A percentile compares a stretch with the other conserved stretches of the same genome.
These are phyloP conservation scores for Pyrus betulifolia DNA, from an alignment of 306 rosid species.

Conservation along the genomic window DNA sequence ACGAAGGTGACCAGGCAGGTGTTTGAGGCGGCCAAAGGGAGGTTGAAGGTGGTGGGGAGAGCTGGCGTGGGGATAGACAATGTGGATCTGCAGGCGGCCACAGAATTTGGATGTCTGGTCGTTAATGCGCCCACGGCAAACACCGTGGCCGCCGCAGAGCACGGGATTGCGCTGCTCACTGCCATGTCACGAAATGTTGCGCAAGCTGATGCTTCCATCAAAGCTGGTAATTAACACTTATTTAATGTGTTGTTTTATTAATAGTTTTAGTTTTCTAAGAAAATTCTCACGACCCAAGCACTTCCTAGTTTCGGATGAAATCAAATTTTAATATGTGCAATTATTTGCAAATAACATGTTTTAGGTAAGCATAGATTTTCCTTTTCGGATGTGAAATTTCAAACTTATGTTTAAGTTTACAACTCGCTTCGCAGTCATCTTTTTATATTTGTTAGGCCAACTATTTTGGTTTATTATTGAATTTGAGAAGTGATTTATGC, in stretches of 20 bases:
- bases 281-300: background rate
- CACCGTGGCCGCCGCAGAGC: constrained; percentile 86
- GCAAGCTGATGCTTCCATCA: constrained; percentile 79
- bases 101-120: constrained; percentile 78
- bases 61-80: constrained; percentile 96
- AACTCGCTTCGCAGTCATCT: background rate
- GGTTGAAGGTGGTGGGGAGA: constrained; percentile 82
- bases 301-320: background rate
- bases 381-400: background rate
- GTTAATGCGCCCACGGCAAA: constrained; percentile 90
- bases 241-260: background rate
- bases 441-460: background rate
- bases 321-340: too few relatives aligned
- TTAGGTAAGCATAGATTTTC: too few relatives aligned
- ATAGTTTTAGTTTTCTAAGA: background rate
- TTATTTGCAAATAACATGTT: too few relatives aligned
- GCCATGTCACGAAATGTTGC: constrained; percentile 86
- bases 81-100: constrained; percentile 90
- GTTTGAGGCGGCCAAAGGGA: constrained; percentile 61
- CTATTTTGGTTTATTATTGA: background rate
- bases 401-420: background rate
- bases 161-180: constrained; percentile 73
- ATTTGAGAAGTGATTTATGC: too few relatives aligned
- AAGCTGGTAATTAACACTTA: constrained; percentile 42
- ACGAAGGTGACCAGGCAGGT: constrained; percentile 67